Base-by-base conservation (phyloP, 371 early-diverging fungal species). In the Chytridiales sp. region DNA sequence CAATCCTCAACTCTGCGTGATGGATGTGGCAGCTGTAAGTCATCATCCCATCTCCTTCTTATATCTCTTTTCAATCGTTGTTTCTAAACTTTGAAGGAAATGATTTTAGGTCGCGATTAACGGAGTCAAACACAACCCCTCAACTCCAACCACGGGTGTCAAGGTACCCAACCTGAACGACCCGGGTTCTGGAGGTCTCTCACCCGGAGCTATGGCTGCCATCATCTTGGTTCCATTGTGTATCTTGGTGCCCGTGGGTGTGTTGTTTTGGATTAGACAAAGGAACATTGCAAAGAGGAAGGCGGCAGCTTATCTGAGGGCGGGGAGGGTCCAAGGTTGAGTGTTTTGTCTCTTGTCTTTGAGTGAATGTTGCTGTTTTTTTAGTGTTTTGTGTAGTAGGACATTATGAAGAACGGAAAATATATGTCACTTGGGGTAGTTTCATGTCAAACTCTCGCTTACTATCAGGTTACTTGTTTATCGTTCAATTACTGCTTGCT, bases 261-360 rank as follows among this genome's bases (percentile, higher is more conserved):
- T 24, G 11, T 44, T 44, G 46, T 44, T 44, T 24, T 44, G 8
- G 9, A 19, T 44, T 44, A 6, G 46, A 11, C 46, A 44, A 24
- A 44, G 46, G 46, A 44, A 44, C 24, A 44, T 44, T 44, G 46
- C 46, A 19, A 44, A 24, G 46, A 44, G 46, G 46, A 44, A 24
- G 46, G 46, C 46, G 21, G 46, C 46, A 6, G 19, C 19, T 44
- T 17, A 17, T 13, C 21, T 44, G 11, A 44, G 46, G 46, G 24
- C 46, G 46, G 21, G 24, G 46, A 44, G 46, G 19, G n/a, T n/a
- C n/a, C n/a, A n/a, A n/a, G n/a, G n/a, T n/a, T n/a, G n/a, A n/a
- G n/a, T n/a, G n/a, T n/a, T n/a, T n/a, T n/a, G n/a, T n/a, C n/a
- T n/a, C n/a, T n/a, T n/a, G n/a, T n/a, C n/a, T n/a, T n/a, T n/a